Conservation (phyloP, 2,329 filamentous ascomycete genomes). For the Aphanocladium album region DNA sequence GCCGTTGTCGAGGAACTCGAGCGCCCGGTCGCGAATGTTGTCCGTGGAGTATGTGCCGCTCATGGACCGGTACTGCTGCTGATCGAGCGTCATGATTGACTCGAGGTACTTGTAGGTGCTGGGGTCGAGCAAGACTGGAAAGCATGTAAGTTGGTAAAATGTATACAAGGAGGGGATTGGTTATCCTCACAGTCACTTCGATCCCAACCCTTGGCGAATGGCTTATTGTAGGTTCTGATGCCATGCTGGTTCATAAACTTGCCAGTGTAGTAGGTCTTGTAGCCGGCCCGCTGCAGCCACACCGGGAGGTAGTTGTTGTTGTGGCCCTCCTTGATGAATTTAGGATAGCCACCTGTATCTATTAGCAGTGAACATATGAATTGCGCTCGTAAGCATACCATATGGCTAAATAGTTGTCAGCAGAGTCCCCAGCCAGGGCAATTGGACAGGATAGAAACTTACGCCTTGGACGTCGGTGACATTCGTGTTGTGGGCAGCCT, state of each 20-base stretch:
- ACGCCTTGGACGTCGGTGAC: slow-evolving; percentile 51
- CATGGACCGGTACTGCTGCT: background rate
- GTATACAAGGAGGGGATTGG: background rate
- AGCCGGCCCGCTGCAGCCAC: slow-evolving; percentile 65
- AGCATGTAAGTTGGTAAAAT: too few species aligned
- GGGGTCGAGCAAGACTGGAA: too few species aligned
- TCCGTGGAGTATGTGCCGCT: slow-evolving; percentile 42
- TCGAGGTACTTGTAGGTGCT: slow-evolving; percentile 36
- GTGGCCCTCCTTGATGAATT: slow-evolving; percentile 59
- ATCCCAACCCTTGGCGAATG: too few species aligned
- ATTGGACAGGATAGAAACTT: background rate
- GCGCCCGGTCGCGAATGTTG: slow-evolving; percentile 53
- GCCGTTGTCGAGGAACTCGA: slow-evolving; percentile 58
- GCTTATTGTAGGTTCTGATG: slow-evolving; percentile 37
- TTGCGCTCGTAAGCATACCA: slow-evolving; percentile 27
- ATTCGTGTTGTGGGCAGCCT: slow-evolving; percentile 65
- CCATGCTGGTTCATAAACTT: slow-evolving; percentile 66
- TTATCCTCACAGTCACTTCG: background rate
- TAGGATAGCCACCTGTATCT: slow-evolving; percentile 47
- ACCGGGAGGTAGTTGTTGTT: slow-evolving; percentile 65
- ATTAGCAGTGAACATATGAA: background rate
- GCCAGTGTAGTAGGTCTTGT: slow-evolving; percentile 68
- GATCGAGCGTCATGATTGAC: slow-evolving; percentile 33
- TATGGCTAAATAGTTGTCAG: slow-evolving; percentile 33
- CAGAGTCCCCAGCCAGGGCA: too few species aligned